Evolutionary conservation across 345 rosid species (phyloP), one percentile per base, ranked within the genome.

Genomic region (Eucalyptus cloeziana): DNA sequence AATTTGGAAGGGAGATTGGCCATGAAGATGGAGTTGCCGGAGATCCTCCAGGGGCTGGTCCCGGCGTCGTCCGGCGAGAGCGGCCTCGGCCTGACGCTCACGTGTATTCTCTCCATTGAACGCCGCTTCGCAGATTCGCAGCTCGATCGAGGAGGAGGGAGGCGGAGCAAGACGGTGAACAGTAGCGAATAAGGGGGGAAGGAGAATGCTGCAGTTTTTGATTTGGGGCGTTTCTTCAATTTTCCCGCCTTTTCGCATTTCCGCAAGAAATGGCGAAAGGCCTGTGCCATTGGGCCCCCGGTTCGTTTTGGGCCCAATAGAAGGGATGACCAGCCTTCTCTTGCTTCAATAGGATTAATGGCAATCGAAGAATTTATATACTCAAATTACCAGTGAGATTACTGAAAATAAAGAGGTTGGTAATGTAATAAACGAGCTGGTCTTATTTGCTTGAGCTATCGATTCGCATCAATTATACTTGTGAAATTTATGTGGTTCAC

Each of bases 41-140:
- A 93, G 89, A 97, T 93, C 88, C 92, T 93, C 99, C 99, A 97
- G 7, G 99, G 99, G 88, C 96, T 96, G 37, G 94, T 86, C 91
- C 92, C 95, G 8, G 96, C 94, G 76, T 97, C 99, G 90, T 96
- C 99, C 71, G 92, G 79, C 21, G 98, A 92, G 16, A 97, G 92
- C 7, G 99, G 99, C 88, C 98, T 93, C 25, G 99, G 91, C 89
- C 99, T 89, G 44, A 97, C 97, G 13, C 98, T 91, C 10, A 97
- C 99, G 86, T 96, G 95, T 19, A 97, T 96, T 86, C 98, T 93
- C 93, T 97, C 99, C 99, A 97, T 97, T 0, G 62, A 22, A 56
- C 40, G 0, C 56, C 60, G 27, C 69, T 44, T 37, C 88, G 44
- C 71, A 87, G 76, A 7, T 4, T 47, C 51, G 19, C 37, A 40